Evolutionary conservation across 148 eudicot genomes (phyloP).

Genomic region (Silene conica): DNA sequence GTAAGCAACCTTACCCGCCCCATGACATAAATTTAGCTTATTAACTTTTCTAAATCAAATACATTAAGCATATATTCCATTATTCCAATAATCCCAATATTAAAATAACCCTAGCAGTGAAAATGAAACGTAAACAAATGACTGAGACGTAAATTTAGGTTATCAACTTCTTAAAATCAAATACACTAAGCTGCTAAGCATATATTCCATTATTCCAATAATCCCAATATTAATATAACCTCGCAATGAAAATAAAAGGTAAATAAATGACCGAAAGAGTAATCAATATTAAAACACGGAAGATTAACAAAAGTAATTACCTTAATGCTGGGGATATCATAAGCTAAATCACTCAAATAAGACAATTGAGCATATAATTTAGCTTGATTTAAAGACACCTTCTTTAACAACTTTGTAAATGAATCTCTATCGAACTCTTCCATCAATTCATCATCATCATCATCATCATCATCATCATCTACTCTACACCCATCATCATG

Average conservation of each 20-base stretch:
- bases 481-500: slow-evolving; percentile 29
- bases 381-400: slow-evolving; percentile 73
- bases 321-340: slow-evolving; percentile 78
- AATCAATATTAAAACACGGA: background rate
- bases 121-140: no score
- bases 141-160: background rate
- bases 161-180: no score
- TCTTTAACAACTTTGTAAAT: slow-evolving; percentile 70
- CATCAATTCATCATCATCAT: slow-evolving; percentile 35
- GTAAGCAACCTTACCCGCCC: no score
- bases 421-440: slow-evolving; percentile 52
- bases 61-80: no score
- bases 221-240: no score
- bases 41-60: no score
- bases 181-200: no score
- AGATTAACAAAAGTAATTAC: slow-evolving; percentile 26
- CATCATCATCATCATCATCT: slow-evolving; percentile 41
- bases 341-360: slow-evolving; percentile 75
- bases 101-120: no score
- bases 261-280: background rate
- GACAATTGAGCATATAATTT: slow-evolving; percentile 82
- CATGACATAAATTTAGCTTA: no score
- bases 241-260: no score
- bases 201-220: no score
- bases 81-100: no score